Base-by-base conservation (phyloP, 2,329 filamentous ascomycete genomes). In the Colletotrichum trifolii region DNA sequence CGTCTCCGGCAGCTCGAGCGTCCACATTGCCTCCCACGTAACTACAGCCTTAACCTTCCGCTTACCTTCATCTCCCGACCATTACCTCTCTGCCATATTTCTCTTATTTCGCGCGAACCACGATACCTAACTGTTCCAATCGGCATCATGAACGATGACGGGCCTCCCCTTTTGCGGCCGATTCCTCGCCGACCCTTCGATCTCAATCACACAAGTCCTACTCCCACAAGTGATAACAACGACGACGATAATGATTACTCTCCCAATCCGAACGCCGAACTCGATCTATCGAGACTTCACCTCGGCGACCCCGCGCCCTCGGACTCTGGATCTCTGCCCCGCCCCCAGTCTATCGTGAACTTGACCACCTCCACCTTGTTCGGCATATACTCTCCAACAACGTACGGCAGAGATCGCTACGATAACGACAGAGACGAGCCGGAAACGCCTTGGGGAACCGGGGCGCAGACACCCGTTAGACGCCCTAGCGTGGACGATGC, bases 281-380 rank as follows among this genome's bases (percentile, higher is more conserved):
- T 69, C 46, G 59, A 70, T 39, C 34, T 60, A 5, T 52, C 65
- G 4, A 64, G 56, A 45, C 42, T 65, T 8, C 52, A 57, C 12
- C 67, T 67, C 54, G 65, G 45, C 65, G 76, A 67, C 71, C 77
- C 71, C 59, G 70, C 60, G 62, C 69, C 59, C 60, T 69, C 68
- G 33, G 74, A 74, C 17, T 68, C 76, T 69, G 64, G 71, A 52
- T 79, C 85, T 55, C 82, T 88, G 69, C 90, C 86, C 73, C 88
- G 92, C 64, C 91, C 90, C 33, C 88, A 91, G 69, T 97, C 93
- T 9, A 87, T 93, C 62, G 82, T 94, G 73, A 97, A 97, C 75
- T 85, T 99, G 66, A 97, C 93, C 4, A 90, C 92, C 9, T 94
- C 93, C 2, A 97, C 96, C 0, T 86, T 99, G 6, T 92, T 91